Conservation (phyloP, 371 early-diverging fungal species). For the Actinomortierella wolfii region DNA sequence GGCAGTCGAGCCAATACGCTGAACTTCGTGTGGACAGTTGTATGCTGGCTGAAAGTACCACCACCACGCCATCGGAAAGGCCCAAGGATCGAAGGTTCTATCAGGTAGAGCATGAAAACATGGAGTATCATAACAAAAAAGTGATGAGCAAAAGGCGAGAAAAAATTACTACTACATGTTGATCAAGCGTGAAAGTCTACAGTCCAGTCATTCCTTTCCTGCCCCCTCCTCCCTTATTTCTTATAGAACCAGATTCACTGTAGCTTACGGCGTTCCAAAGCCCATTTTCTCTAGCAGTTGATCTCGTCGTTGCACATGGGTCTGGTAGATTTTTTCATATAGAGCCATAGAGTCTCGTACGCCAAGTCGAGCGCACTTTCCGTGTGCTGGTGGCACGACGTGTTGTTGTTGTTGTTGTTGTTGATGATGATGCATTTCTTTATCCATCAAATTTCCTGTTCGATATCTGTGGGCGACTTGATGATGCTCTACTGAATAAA, state of each 20-base stretch:
- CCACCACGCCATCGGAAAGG: slow-evolving; percentile 5
- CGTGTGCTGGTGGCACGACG: neutral
- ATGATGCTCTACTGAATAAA: no score
- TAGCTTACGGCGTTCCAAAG: neutral
- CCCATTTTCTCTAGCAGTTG: neutral
- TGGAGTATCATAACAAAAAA: no score
- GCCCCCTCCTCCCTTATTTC: no score
- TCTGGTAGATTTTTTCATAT: neutral
- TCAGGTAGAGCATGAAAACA: no score
- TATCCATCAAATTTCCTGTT: no score
- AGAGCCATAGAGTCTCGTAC: slow-evolving; percentile 13
- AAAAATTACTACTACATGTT: no score
- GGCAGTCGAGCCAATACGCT: slow-evolving; percentile 2
- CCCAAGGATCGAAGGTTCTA: neutral
- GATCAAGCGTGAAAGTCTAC: no score
- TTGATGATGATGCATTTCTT: no score
- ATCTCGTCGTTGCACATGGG: neutral
- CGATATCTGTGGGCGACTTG: no score
- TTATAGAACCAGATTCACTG: no score
- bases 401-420: slow-evolving; percentile 6
- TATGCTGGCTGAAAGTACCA: slow-evolving; percentile 19
- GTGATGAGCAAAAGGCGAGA: no score
- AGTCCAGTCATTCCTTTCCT: no score
- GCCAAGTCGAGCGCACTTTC: slow-evolving; percentile 1
- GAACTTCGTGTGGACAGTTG: slow-evolving; percentile 14